Percentiles rank a stretch among this genome's conserved stretches.
Evolutionary conservation across 2,329 filamentous ascomycete species (phyloP).

Genomic region (Xylaria hypoxylon): DNA sequence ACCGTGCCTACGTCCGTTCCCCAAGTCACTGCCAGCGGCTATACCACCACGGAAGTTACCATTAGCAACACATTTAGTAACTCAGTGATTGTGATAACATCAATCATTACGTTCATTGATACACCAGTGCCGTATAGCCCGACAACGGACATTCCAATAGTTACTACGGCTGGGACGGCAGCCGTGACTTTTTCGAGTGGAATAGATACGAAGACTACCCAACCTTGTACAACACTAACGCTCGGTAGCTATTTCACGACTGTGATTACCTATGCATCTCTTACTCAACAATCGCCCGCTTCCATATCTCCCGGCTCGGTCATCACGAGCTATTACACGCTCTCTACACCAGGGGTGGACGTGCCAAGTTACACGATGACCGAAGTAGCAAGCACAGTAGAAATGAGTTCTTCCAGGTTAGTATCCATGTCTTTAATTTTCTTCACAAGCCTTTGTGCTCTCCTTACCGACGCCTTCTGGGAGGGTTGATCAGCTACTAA

Average conservation of each 20-base stretch:
- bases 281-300: constrained; percentile 38
- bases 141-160: constrained; percentile 21
- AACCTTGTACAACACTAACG: constrained; percentile 45
- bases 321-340: constrained; percentile 41
- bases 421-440: constrained; percentile 32
- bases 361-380: constrained; percentile 48
- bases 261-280: constrained; percentile 44
- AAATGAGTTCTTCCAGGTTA: constrained; percentile 42
- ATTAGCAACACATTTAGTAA: constrained; percentile 45
- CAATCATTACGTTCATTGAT: constrained; percentile 46
- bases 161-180: constrained; percentile 35
- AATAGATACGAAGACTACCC: constrained; percentile 27
- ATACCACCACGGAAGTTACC: constrained; percentile 36
- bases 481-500: constrained; percentile 34
- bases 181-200: constrained; percentile 27
- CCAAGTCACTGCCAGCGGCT: background rate
- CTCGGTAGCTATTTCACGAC: constrained; percentile 48
- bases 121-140: constrained; percentile 39
- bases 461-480: no score
- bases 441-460: background rate
- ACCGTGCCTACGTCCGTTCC: constrained; percentile 26
- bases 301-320: constrained; percentile 39
- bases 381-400: constrained; percentile 40
- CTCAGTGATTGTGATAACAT: constrained; percentile 44
- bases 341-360: constrained; percentile 34